A percentile compares a stretch with the other conserved stretches of the same genome.
These are phyloP conservation scores for Lathyrus oleraceus DNA, from an alignment of 306 rosid genomes.

Conservation along the genomic window DNA sequence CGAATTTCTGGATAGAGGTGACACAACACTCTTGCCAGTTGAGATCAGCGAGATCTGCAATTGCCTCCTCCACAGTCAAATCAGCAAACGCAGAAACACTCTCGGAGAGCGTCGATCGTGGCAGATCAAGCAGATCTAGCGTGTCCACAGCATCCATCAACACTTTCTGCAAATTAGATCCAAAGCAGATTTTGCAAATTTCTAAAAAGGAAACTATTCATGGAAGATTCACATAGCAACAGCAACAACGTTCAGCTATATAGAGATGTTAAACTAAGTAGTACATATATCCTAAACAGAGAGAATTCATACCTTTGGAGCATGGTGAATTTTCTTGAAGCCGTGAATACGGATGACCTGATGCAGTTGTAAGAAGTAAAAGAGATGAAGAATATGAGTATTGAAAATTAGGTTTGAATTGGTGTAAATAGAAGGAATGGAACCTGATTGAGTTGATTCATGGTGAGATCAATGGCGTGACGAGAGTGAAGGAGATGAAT, in stretches of 20 bases:
- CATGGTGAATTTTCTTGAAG: slow-evolving; percentile 55
- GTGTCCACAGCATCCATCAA: slow-evolving; percentile 52
- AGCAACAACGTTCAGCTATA: background rate
- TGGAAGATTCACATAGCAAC: background rate
- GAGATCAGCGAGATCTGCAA: slow-evolving; percentile 59
- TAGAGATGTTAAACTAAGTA: background rate
- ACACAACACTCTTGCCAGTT: slow-evolving; percentile 85
- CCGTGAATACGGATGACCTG: slow-evolving; percentile 75
- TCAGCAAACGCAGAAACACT: slow-evolving; percentile 44
- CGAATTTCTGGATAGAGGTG: slow-evolving; percentile 56
- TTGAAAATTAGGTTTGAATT: background rate
- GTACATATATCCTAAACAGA: background rate
- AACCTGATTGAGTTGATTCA: slow-evolving; percentile 62
- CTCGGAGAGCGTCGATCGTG: slow-evolving; percentile 65
- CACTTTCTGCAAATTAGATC: slow-evolving; percentile 46
- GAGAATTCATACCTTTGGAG: slow-evolving; percentile 52
- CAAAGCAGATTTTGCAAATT: slow-evolving; percentile 1
- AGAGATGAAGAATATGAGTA: background rate
- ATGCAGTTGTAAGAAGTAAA: background rate
- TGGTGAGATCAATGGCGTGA: slow-evolving; percentile 42
- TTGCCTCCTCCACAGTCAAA: slow-evolving; percentile 48
- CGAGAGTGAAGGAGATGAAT: slow-evolving; percentile 48
- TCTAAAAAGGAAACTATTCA: background rate
- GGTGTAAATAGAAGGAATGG: background rate
- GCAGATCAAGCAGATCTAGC: slow-evolving; percentile 51